These are phyloP conservation scores for Oryza glaberrima DNA, from an alignment of 176 grass and related monocot genomes.

Conservation along the genomic window DNA sequence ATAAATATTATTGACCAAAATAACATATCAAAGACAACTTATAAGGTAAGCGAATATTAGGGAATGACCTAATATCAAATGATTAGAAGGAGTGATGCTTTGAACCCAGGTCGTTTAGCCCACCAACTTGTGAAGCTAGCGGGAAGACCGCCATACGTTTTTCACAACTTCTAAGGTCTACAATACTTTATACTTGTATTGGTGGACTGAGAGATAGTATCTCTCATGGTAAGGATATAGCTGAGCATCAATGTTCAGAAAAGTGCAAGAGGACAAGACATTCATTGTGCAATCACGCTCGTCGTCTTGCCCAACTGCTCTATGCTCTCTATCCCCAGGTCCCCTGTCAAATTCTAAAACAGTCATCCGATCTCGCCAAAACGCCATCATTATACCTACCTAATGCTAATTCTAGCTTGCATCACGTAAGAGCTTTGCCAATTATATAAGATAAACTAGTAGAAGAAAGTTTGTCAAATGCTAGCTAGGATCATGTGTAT, in stretches of 20 bases:
- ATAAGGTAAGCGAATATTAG: too few species aligned
- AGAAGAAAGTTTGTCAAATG: slow-evolving; percentile 24
- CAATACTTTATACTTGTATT: too few species aligned
- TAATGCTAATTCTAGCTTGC: slow-evolving; percentile 22
- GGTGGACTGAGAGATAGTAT: too few species aligned
- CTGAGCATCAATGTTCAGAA: neutral
- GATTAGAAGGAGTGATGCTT: too few species aligned
- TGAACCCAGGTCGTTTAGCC: too few species aligned
- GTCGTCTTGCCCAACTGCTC: slow-evolving; percentile 16
- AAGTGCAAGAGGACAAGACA: slow-evolving; percentile 2
- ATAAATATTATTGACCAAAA: too few species aligned
- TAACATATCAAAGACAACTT: too few species aligned
- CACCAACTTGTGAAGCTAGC: too few species aligned
- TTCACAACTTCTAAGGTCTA: too few species aligned
- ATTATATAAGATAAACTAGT: neutral
- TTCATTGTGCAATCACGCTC: slow-evolving; percentile 42
- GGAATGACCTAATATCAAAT: too few species aligned
- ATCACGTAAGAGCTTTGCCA: neutral
- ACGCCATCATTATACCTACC: slow-evolving; percentile 17
- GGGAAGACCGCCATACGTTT: too few species aligned
- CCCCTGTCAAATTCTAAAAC: slow-evolving; percentile 5
- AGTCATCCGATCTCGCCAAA: neutral
- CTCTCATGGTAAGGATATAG: neutral
- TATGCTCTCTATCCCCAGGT: neutral
- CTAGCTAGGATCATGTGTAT: slow-evolving; percentile 12